Evolutionary conservation across 805 yeast species (phyloP), one percentile per base, ranked within the genome.

Genomic region (Hermanozyma aechmeae): DNA sequence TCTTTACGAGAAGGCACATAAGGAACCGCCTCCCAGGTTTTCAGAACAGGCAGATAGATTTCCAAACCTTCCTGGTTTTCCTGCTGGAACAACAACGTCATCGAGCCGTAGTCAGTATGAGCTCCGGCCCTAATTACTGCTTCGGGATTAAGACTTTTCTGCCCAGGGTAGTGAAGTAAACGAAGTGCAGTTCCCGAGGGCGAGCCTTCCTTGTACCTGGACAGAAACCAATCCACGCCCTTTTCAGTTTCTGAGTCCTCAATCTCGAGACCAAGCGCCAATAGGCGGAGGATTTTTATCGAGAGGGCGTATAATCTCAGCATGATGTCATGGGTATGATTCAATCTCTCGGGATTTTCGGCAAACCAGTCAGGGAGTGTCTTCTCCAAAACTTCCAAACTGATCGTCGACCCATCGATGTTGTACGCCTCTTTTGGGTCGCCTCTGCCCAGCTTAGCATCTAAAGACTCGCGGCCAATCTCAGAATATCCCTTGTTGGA

Each of bases 61-160:
- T 81, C 85, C 26, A 81, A 60, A 4, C 93, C 93, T 43, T 79
- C 85, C 47, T 81, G 82, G 25, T 68, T 71, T 39, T 66, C 60
- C 31, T 73, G 68, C 51, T 82, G 93, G 51, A 83, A 79, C 30
- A 83, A 56, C 19, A 82, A 52, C 0, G 93, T 81, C 36, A 79
- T 54, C 2, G 83, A 68, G 4, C 93, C 93, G 44, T 82, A 82
- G 46, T 83, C 93, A 0, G 93, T 82, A 40, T 83, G 93, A 6
- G 93, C 92, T 24, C 93, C 94, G 4, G 92, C 92, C 29, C 84
- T 61, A 26, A 78, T 66, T 14, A 62, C 69, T 15, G 72, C 66
- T 34, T 73, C 74, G 6, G 75, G 72, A 29, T 55, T 63, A 25
- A 56, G 52, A 6, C 65, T 40, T 31, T 61, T 61, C 29, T 66